Evolutionary conservation across 495 filamentous ascomycete species (phyloP).

Genomic region (Xylaria longipes): DNA sequence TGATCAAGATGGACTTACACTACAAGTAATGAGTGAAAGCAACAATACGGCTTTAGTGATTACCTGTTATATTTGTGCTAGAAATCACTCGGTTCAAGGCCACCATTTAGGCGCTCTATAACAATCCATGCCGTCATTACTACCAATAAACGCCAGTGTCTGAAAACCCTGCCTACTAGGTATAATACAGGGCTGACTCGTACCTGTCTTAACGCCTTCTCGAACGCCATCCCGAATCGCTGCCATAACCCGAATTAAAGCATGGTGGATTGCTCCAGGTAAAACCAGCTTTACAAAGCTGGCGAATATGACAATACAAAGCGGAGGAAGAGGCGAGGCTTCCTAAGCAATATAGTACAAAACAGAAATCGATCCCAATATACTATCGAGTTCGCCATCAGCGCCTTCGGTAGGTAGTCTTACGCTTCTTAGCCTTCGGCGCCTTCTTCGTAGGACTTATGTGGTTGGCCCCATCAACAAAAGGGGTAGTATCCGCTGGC

Average conservation of each 20-base stretch:
- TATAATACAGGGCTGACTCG: slow-evolving; percentile 18
- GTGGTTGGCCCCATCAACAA: slow-evolving; percentile 29
- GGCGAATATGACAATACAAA: slow-evolving; percentile 23
- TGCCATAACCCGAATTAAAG: not conserved
- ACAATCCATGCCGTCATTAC: slow-evolving; percentile 10
- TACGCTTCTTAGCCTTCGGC: slow-evolving; percentile 41
- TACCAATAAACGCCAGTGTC: slow-evolving; percentile 9
- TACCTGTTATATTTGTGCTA: slow-evolving; percentile 11
- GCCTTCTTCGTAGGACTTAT: slow-evolving; percentile 37
- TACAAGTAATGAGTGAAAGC: not conserved
- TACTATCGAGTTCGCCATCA: slow-evolving; percentile 10
- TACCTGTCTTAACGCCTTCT: slow-evolving; percentile 18
- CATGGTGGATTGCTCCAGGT: slow-evolving; percentile 15
- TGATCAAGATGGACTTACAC: not conserved
- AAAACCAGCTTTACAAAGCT: slow-evolving; percentile 10
- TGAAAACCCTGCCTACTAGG: slow-evolving; percentile 1
- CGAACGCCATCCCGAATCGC: slow-evolving; percentile 28
- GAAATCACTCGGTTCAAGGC: slow-evolving; percentile 4
- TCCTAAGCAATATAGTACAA: slow-evolving; percentile 24
- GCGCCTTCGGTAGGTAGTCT: slow-evolving; percentile 39
- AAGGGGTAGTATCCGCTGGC: slow-evolving; percentile 37
- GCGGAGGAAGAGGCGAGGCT: slow-evolving; percentile 13
- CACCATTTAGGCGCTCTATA: slow-evolving; percentile 17
- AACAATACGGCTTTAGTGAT: not conserved
- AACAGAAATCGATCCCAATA: slow-evolving; percentile 15